phyloP scores from a whole-genome alignment of 129 eudicot species.

The Flaveria brownii region DNA sequence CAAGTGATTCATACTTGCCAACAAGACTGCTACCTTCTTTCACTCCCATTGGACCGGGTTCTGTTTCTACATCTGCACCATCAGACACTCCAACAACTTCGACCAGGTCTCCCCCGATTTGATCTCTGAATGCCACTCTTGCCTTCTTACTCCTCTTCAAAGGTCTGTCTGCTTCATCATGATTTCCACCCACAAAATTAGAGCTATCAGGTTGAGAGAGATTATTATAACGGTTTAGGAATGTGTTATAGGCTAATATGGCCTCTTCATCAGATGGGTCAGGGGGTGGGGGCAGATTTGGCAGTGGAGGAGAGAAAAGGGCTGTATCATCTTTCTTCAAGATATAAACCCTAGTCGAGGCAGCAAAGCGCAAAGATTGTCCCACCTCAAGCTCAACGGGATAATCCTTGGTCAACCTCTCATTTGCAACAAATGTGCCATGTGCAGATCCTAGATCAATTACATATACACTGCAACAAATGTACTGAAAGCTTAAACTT shows the following conservation, averaged over 20 bases:
- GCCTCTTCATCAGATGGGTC: conserved; percentile 95
- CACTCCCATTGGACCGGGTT: conserved; percentile 94
- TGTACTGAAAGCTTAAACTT: too few relatives aligned
- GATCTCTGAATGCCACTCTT: conserved; percentile 84
- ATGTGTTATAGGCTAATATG: conserved; percentile 85
- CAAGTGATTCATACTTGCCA: conserved; percentile 94
- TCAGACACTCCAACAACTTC: conserved; percentile 94
- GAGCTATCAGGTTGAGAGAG: conserved; percentile 34
- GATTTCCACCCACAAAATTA: too few relatives aligned
- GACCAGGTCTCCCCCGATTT: conserved; percentile 91
- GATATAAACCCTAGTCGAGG: conserved; percentile 83
- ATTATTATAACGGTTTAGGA: conserved; percentile 64
- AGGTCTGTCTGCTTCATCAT: conserved; percentile 47
- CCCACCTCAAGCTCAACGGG: conserved; percentile 95
- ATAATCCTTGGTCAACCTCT: conserved; percentile 80
- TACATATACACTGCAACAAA: conserved; percentile 74
- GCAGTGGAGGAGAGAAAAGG: conserved; percentile 78
- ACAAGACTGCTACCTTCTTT: conserved; percentile 99
- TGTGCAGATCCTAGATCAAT: conserved; percentile 97
- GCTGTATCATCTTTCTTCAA: conserved; percentile 76
- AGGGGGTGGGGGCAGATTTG: conserved; percentile 77
- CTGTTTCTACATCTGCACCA: conserved; percentile 97
- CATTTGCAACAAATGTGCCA: conserved; percentile 99
- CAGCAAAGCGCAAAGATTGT: conserved; percentile 95
- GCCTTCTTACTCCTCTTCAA: conserved; percentile 66